phyloP scores from a whole-genome alignment of 768 basidiomycete species.

The Leccinum rimulosum region DNA sequence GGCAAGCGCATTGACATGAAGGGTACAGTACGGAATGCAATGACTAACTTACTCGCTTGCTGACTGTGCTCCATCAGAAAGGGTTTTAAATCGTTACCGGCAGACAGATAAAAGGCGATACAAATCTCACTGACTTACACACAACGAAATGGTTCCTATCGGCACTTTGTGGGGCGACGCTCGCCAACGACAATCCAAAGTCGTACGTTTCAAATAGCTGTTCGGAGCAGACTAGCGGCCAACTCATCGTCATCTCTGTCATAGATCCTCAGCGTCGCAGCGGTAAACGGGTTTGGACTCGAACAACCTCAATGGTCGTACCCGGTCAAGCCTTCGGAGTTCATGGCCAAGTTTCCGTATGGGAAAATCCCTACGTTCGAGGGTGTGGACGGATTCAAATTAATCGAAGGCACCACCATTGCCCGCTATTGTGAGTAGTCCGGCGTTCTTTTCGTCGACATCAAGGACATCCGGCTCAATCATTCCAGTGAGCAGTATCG shows the following conservation, averaged over 20 bases:
- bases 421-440: constrained; percentile 20
- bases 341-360: constrained; percentile 15
- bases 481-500: constrained; percentile 14
- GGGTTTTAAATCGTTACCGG: background rate
- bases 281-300: constrained; percentile 15
- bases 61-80: background rate
- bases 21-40: background rate
- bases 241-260: background rate
- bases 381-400: constrained; percentile 15
- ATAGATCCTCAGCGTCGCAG: constrained; percentile 22
- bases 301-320: constrained; percentile 14
- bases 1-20: background rate
- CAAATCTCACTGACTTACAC: background rate
- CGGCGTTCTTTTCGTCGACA: too few relatives aligned
- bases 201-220: constrained; percentile 12
- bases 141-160: constrained; percentile 10
- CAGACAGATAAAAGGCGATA: background rate
- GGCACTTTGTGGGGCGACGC: constrained; percentile 21
- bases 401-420: constrained; percentile 21
- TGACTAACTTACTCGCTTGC: background rate
- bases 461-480: background rate
- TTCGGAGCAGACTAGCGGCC: background rate
- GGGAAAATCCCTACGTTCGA: constrained; percentile 26
- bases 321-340: constrained; percentile 12
- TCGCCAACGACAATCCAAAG: constrained; percentile 24